Evolutionary conservation across 805 yeast species (phyloP), one percentile per base, ranked within the genome.

Genomic region (Metschnikowia gruessii): DNA sequence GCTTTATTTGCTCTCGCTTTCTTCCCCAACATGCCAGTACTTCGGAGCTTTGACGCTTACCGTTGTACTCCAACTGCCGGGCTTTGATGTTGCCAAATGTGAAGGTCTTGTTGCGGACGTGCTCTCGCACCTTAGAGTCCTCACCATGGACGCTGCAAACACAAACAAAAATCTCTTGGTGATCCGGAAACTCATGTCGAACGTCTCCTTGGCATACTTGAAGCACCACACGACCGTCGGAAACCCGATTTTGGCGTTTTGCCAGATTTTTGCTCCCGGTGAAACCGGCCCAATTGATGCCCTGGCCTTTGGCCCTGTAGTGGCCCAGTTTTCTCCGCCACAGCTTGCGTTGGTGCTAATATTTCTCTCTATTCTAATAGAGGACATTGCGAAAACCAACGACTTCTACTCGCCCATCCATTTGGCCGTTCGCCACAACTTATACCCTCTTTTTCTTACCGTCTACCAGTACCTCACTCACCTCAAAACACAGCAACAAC

Each of bases 41-140:
- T 83, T 88, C 57, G 96, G 95, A 0, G 95, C 95, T 0, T 72
- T 86, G 47, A 88, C 96, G 0, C 81, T 80, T 48, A 77, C 88
- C 0, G 94, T 88, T 4, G 70, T 75, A 52, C 63, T 85, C 37
- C 80, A 78, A 48, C 59, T 53, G 16, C 49, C 56, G 5, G 52
- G 48, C 13, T 47, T 56, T 3, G 53, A 56, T 13, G 55, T 40
- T 9, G 42, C 33, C 12, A 47, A 50, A 21, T 42, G 51, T 28
- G 43, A 32, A 13, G 45, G 40, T 11, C 24, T 51, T 13, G 43
- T 44, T 2, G 21, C 42, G 13, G 53, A 51, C 12, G 31, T 49
- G 32, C 48, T 46, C 13, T n/a, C 42, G 8, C 48, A 41, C 26
- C 28, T 47, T 17, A 24, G 37, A n/a, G 11, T 10, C n/a, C 37